A percentile compares a stretch with the other conserved stretches of the same genome.
phyloP scores from a whole-genome alignment of 352 stramenopile genomes.

The Globisporangium spinosum region DNA sequence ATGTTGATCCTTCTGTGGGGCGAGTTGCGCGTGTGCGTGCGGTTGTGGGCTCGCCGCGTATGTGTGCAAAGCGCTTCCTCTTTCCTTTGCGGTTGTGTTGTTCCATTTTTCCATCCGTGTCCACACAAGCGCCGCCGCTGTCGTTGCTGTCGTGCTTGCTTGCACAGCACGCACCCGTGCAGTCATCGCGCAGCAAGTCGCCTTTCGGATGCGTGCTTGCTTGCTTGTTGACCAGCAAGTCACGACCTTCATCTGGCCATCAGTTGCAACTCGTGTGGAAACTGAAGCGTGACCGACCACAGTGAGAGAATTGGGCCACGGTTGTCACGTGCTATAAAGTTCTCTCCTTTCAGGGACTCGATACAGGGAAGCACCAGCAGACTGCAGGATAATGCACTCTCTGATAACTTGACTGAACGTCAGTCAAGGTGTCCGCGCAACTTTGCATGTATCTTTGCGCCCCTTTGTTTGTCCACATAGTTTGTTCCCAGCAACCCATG shows the following conservation, averaged over 20 bases:
- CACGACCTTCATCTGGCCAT: background rate
- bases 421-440: background rate
- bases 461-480: background rate
- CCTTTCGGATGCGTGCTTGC: background rate
- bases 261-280: background rate
- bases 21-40: too few relatives aligned
- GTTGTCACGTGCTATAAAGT: background rate
- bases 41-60: background rate
- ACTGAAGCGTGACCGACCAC: background rate
- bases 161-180: background rate
- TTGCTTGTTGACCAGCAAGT: background rate
- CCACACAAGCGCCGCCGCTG: background rate
- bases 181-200: background rate
- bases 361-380: background rate
- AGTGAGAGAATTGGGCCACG: background rate
- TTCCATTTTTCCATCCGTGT: background rate
- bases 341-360: background rate
- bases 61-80: background rate
- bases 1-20: background rate
- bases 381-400: background rate
- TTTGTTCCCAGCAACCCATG: background rate
- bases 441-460: background rate
- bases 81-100: background rate
- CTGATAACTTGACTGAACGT: background rate
- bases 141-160: background rate